These are phyloP conservation scores for Fusarium burgessii DNA, from an alignment of 2,329 filamentous ascomycete species.

Conservation along the genomic window DNA sequence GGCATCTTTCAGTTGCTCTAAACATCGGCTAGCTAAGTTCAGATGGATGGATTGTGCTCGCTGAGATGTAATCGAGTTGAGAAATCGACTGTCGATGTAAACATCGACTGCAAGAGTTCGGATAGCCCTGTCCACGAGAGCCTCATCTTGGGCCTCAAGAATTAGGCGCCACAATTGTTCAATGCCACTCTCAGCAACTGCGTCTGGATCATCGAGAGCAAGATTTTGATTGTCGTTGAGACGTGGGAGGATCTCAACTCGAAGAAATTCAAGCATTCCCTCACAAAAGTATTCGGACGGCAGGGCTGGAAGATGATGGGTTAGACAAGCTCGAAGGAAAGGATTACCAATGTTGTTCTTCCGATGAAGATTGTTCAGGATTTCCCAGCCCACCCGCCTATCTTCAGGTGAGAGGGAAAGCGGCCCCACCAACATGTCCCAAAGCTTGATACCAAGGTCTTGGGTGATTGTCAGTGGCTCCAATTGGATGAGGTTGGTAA, in stretches of 20 bases:
- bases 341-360: conserved; percentile 60
- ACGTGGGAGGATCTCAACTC: conserved; percentile 61
- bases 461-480: conserved; percentile 71
- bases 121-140: conserved; percentile 76
- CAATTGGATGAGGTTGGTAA: conserved; percentile 68
- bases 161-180: conserved; percentile 89
- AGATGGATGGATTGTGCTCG: conserved; percentile 72
- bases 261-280: conserved; percentile 73
- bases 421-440: conserved; percentile 78
- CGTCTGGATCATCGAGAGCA: conserved; percentile 64
- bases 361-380: conserved; percentile 65
- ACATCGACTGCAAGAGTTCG: conserved; percentile 75
- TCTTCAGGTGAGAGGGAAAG: conserved; percentile 69
- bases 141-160: conserved; percentile 72
- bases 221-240: conserved; percentile 59
- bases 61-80: conserved; percentile 61
- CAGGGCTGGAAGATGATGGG: conserved; percentile 68
- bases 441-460: conserved; percentile 73
- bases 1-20: conserved; percentile 75
- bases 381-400: conserved; percentile 76
- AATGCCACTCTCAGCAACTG: conserved; percentile 64
- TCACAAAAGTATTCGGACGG: conserved; percentile 69
- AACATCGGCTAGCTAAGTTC: conserved; percentile 77
- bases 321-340: conserved; percentile 67
- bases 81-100: conserved; percentile 72